phyloP scores from a whole-genome alignment of 2,329 filamentous ascomycete genomes.

The Fusarium brachygibbosum region DNA sequence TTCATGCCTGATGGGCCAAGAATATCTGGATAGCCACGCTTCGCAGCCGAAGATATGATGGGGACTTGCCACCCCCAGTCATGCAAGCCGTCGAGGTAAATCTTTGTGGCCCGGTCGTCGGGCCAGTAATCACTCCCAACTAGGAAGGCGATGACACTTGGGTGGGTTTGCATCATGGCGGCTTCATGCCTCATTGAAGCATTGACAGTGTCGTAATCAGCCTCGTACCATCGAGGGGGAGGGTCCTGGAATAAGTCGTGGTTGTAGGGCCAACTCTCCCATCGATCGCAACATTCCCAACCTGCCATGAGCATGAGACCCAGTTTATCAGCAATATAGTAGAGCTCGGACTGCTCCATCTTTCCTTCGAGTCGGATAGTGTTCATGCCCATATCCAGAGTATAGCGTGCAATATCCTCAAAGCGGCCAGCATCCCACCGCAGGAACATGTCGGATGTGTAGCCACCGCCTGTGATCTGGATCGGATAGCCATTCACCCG shows the following conservation, averaged over 20 bases:
- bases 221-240: neutral
- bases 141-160: neutral
- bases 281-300: constrained; percentile 7
- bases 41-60: constrained; percentile 1
- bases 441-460: constrained; percentile 4
- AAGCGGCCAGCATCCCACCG: neutral
- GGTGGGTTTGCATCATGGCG: neutral
- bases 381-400: constrained; percentile 9
- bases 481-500: neutral
- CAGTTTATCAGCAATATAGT: neutral
- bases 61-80: constrained; percentile 7
- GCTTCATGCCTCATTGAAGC: constrained; percentile 6
- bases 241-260: neutral
- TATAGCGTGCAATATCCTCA: neutral
- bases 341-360: constrained; percentile 3
- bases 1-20: neutral
- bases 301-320: neutral
- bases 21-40: neutral
- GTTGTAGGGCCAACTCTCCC: constrained; percentile 12
- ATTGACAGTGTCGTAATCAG: neutral
- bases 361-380: constrained; percentile 3
- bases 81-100: neutral
- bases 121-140: constrained; percentile 9
- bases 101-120: constrained; percentile 1
- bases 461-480: neutral